Evolutionary conservation across 2,329 filamentous ascomycete genomes (phyloP).

Genomic region (Ilyonectria mors-panacis): DNA sequence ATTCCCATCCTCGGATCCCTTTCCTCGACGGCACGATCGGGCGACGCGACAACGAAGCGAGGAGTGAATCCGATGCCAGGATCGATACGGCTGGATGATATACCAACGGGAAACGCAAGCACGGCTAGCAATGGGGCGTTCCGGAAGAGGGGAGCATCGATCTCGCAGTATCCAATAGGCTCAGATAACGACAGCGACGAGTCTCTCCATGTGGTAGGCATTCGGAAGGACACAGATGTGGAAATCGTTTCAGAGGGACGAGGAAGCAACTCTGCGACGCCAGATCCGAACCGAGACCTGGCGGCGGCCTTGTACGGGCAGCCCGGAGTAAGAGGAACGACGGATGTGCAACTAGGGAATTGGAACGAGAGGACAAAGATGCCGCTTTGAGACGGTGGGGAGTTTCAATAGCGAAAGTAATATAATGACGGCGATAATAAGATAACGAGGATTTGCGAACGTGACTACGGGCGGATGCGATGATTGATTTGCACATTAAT

Average conservation of each 20-base stretch:
- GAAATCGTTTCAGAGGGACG: constrained; percentile 7
- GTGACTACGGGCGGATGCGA: too few species aligned
- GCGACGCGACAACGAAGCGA: constrained; percentile 24
- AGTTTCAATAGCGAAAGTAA: neutral
- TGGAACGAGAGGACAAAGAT: neutral
- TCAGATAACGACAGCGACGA: constrained; percentile 26
- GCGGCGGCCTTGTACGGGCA: constrained; percentile 27
- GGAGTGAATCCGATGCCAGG: constrained; percentile 28
- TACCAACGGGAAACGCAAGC: constrained; percentile 10
- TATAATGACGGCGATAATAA: neutral
- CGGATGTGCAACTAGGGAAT: constrained; percentile 18
- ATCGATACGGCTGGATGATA: constrained; percentile 34
- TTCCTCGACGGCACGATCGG: constrained; percentile 10
- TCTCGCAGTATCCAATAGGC: constrained; percentile 29
- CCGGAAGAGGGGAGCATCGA: constrained; percentile 18
- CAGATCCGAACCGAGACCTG: constrained; percentile 10
- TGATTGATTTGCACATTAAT: too few species aligned
- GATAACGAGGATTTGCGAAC: too few species aligned
- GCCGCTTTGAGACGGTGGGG: neutral
- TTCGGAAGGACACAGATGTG: constrained; percentile 35
- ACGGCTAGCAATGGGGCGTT: neutral
- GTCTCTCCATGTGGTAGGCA: constrained; percentile 23
- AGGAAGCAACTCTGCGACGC: neutral
- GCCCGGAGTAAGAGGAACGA: constrained; percentile 22
- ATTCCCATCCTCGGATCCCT: constrained; percentile 31